Base-by-base conservation (phyloP, 257 asterid species). In the Solanum ossicruentum region DNA sequence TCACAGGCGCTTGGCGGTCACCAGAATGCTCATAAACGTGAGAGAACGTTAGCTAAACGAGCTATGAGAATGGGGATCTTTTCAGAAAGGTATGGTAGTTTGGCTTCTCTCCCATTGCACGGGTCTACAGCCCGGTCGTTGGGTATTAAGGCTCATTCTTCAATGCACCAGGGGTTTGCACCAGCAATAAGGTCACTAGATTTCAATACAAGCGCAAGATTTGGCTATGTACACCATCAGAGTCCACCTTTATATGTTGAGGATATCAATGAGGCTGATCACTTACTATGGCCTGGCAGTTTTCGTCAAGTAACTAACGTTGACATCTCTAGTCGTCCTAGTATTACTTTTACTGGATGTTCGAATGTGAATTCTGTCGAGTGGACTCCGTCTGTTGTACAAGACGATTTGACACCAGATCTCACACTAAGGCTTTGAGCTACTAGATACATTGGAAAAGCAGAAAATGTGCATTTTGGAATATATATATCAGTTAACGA, bases 351-450 rank as follows among this genome's bases (percentile, higher is more conserved):
- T 39, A 73, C 85, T 21, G 89, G 87, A 51, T 54, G 77, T 75
- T 84, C 91, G 6, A 71, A 58, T 32, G 86, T 70, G 81, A 86
- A 58, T 36, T 85, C 81, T 84, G 83, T 80, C 56, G 88, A 86
- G 82, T 52, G 83, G 82, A 84, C 84, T 28, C 41, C 85, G 1
- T 49, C 82, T 39, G 41, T 86, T 8, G 85, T 84, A 16, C 80
- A 83, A n/a, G 89, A 87, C 71, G 85, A 85, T 10, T 72, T 83
- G 26, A 52, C 78, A 23, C 92, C 90, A 2, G 96, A 93, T 70
- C 96, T 93, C 58, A 89, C 94, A 6, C 93, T 93, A 47, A 89
- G 88, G 71, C 96, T 93, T n/a, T 92, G 88, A 90, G 12, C 70
- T 32, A 32, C 3, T 3, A 32, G 36, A 73, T 63, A 41, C 65